Evolutionary conservation across 768 basidiomycete species (phyloP).

Genomic region (Suillus subluteus): DNA sequence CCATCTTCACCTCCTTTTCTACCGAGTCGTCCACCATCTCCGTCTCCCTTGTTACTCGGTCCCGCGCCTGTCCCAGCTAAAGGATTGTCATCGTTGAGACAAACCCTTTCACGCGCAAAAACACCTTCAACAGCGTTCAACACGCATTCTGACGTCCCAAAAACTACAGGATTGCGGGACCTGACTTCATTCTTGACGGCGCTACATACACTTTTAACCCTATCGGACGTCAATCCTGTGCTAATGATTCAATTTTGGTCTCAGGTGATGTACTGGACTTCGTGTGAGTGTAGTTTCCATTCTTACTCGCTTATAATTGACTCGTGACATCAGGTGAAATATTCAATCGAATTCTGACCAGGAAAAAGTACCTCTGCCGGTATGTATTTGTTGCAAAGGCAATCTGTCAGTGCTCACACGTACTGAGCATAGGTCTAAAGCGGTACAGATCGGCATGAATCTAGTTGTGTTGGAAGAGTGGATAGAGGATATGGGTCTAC

Average conservation of each 20-base stretch:
- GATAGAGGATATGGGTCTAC: slow-evolving; percentile 81
- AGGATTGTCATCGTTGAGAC: slow-evolving; percentile 67
- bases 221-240: slow-evolving; percentile 90
- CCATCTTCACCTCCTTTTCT: slow-evolving; percentile 55
- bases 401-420: slow-evolving; percentile 15
- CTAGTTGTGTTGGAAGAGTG: slow-evolving; percentile 87
- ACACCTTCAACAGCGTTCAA: slow-evolving; percentile 49
- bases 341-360: slow-evolving; percentile 84
- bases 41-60: slow-evolving; percentile 47
- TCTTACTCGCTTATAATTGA: slow-evolving; percentile 16
- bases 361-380: slow-evolving; percentile 95
- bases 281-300: slow-evolving; percentile 59
- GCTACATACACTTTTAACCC: slow-evolving; percentile 77
- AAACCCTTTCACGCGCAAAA: slow-evolving; percentile 61
- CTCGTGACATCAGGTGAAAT: slow-evolving; percentile 61
- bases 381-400: slow-evolving; percentile 34
- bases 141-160: slow-evolving; percentile 50
- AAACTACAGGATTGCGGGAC: slow-evolving; percentile 51
- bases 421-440: slow-evolving; percentile 62
- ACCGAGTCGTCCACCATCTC: slow-evolving; percentile 52
- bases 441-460: slow-evolving; percentile 90
- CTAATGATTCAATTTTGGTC: slow-evolving; percentile 92
- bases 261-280: slow-evolving; percentile 98
- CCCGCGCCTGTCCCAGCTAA: slow-evolving; percentile 51
- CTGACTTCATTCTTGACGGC: slow-evolving; percentile 84